phyloP scores from a whole-genome alignment of 2,329 filamentous ascomycete species.

The Penicillium expansum region DNA sequence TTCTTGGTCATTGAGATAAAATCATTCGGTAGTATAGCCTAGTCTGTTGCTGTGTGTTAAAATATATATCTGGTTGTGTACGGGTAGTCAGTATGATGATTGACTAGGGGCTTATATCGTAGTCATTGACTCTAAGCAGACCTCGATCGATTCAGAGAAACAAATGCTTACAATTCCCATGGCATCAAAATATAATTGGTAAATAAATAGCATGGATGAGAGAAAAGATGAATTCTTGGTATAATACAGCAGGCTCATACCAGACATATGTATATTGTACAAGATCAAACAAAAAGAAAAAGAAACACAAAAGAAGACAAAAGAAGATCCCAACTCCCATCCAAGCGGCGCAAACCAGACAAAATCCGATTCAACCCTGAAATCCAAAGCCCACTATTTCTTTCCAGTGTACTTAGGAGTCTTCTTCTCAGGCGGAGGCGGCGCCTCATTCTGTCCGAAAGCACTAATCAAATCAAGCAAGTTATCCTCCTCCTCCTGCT shows the following conservation, averaged over 20 bases:
- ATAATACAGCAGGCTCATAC: slow-evolving; percentile 13
- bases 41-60: too few species aligned
- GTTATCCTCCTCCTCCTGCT: slow-evolving; percentile 51
- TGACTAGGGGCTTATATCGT: too few species aligned
- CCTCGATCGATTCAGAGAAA: background rate
- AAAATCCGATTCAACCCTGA: background rate
- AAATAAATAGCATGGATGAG: background rate
- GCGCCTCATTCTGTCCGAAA: slow-evolving; percentile 44
- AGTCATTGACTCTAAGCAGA: too few species aligned
- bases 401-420: slow-evolving; percentile 28
- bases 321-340: slow-evolving; percentile 21
- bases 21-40: too few species aligned
- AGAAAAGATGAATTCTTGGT: slow-evolving; percentile 11
- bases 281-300: slow-evolving; percentile 15
- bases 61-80: too few species aligned
- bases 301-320: background rate
- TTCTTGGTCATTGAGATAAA: too few species aligned
- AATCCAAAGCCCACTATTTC: slow-evolving; percentile 28
- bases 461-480: slow-evolving; percentile 58
- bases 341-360: slow-evolving; percentile 7
- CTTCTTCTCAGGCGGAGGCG: slow-evolving; percentile 12
- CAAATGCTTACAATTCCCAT: background rate
- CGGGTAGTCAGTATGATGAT: too few species aligned
- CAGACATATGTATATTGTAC: slow-evolving; percentile 24
- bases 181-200: background rate